These are phyloP conservation scores for Ceratocystis cacaofunesta DNA, from an alignment of 2,329 filamentous ascomycete genomes.

Conservation along the genomic window DNA sequence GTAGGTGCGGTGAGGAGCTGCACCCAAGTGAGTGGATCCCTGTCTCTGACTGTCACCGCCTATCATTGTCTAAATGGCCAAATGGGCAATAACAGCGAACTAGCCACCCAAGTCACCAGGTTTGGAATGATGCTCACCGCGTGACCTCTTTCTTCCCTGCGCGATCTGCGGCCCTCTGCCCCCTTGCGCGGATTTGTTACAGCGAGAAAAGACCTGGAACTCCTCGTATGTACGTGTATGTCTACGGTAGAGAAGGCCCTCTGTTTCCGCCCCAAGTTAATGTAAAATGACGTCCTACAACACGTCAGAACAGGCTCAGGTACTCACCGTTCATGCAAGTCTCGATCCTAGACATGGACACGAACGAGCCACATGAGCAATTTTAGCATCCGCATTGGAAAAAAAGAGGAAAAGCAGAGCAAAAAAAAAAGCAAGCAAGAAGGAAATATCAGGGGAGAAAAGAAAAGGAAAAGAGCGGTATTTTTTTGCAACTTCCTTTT, in stretches of 20 bases:
- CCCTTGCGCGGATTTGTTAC: background rate
- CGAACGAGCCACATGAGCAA: conserved; percentile 5
- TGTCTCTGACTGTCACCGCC: background rate
- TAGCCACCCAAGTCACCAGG: background rate
- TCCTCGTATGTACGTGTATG: background rate
- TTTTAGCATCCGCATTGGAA: background rate
- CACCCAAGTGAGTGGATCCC: too few relatives aligned
- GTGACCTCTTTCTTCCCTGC: background rate
- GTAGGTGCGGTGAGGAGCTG: too few relatives aligned
- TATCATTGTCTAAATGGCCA: conserved; percentile 2
- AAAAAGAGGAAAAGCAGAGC: background rate
- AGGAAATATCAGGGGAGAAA: too few relatives aligned
- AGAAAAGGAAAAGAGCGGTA: too few relatives aligned
- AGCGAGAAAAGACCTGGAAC: background rate
- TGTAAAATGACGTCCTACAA: background rate
- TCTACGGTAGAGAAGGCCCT: background rate
- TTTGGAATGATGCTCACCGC: background rate
- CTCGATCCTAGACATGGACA: background rate
- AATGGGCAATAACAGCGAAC: background rate
- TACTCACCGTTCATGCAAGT: background rate
- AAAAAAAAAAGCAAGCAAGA: background rate
- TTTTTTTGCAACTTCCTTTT: too few relatives aligned
- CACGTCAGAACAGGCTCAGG: background rate
- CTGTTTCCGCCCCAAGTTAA: background rate
- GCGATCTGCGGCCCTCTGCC: background rate